Evolutionary conservation across 129 eudicot genomes (phyloP), one percentile per base, ranked within the genome.

Genomic region (Flaveria trinervia): DNA sequence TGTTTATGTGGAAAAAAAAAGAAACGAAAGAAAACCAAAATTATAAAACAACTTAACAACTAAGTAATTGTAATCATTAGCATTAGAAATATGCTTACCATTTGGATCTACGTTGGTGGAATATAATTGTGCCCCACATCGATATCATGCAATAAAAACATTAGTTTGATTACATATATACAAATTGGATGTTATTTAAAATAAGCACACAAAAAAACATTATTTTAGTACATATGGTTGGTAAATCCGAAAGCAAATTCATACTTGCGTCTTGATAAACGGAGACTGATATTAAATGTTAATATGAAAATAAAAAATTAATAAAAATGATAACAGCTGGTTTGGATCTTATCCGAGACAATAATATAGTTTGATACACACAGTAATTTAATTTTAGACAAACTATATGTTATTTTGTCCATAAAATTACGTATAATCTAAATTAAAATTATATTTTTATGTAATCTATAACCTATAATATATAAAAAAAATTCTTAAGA

Each of bases 41-140:
- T 9, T 43, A 10, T 7, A 13, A 48, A 17, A n/a, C 10, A 43
- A 23, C 9, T 65, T 60, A 52, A 25, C 0, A 72, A 36, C 13
- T 50, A 62, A 45, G 17, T 55, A 25, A 30, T 36, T 36, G 7
- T 36, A 4, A 61, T 61, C 7, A 61, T 9, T 14, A 8, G 43
- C 68, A 36, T 10, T 55, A 9, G 25, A 77, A 56, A 46, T 57
- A 23, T 26, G 52, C 88, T 81, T 71, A 89, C 93, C 95, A 78
- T 89, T 89, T 30, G 95, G 95, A 86, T 89, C 95, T 89, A 80
- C 4, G 44, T 18, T 76, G 43, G 54, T 65, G 20, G 45, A 54
- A 51, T 65, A 65, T 7, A 46, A 22, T 49, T 39, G 71, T 25
- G 6, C 49, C 22, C 39, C 70, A 28, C 81, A 36, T 65, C 81